Evolutionary conservation across 2,329 filamentous ascomycete genomes (phyloP).

Genomic region (Xylogone sp.): DNA sequence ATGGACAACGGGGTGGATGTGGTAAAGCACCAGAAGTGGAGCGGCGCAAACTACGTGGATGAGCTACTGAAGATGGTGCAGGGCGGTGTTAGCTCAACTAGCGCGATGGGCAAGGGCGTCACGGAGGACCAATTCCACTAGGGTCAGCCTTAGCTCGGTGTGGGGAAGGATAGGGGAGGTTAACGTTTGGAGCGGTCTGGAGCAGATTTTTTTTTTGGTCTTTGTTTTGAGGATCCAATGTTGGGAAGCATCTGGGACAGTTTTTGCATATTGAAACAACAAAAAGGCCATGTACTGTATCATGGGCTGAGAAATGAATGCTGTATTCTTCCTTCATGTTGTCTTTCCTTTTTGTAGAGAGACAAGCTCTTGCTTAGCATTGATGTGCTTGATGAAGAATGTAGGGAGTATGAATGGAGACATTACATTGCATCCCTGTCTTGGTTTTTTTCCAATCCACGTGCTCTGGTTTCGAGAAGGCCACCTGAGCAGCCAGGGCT

Average conservation of each 20-base stretch:
- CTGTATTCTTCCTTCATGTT: too few species aligned
- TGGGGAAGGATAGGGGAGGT: neutral
- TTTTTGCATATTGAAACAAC: too few species aligned
- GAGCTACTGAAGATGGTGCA: slow-evolving; percentile 96
- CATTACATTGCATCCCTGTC: too few species aligned
- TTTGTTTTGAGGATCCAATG: too few species aligned
- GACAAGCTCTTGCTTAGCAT: too few species aligned
- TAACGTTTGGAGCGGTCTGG: neutral
- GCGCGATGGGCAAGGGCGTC: slow-evolving; percentile 95
- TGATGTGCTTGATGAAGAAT: too few species aligned
- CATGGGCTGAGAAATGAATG: too few species aligned
- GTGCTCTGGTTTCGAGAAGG: neutral
- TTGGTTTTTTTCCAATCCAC: neutral
- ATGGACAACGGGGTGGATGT: slow-evolving; percentile 89
- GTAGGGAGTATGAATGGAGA: too few species aligned
- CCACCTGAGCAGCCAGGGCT: neutral
- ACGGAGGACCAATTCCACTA: slow-evolving; percentile 94
- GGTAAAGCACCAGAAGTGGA: slow-evolving; percentile 99
- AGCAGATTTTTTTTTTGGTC: too few species aligned
- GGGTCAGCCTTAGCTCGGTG: neutral
- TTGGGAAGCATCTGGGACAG: too few species aligned
- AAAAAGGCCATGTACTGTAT: too few species aligned
- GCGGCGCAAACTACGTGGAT: slow-evolving; percentile 90
- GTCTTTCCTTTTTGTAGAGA: too few species aligned
- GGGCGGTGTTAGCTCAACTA: slow-evolving; percentile 85